A percentile compares a stretch with the other conserved stretches of the same genome.
Evolutionary conservation across 306 rosid genomes (phyloP).

Genomic region (Cajanus cajan): DNA sequence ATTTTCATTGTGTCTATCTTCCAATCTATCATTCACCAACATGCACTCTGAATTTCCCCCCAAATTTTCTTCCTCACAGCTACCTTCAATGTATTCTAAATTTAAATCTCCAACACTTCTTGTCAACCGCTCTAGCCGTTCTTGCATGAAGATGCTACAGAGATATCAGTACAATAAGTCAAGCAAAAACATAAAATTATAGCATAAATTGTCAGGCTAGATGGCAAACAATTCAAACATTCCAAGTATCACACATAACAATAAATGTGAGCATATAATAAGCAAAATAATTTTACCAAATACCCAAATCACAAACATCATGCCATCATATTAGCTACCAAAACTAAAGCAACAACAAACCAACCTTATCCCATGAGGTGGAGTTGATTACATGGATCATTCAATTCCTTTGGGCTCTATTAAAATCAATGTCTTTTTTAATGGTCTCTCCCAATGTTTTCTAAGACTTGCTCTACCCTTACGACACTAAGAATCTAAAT

Average conservation of each 20-base stretch:
- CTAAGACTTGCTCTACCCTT: background rate
- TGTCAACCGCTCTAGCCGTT: conserved; percentile 85
- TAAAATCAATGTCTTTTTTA: background rate
- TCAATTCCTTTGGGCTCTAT: conserved; percentile 8
- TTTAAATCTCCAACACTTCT: conserved; percentile 63
- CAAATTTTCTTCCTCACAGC: conserved; percentile 45
- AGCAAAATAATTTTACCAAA: conserved; percentile 8
- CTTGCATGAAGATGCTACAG: conserved; percentile 93
- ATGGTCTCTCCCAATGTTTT: background rate
- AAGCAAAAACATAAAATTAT: conserved; percentile 15
- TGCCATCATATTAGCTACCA: conserved; percentile 13
- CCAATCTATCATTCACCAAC: conserved; percentile 43
- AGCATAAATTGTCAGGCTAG: background rate
- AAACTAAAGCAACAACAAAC: conserved; percentile 17
- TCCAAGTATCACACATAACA: background rate
- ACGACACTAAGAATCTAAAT: background rate
- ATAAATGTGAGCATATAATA: background rate
- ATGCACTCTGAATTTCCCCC: conserved; percentile 44
- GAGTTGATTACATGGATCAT: background rate
- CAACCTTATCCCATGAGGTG: background rate
- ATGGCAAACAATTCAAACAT: conserved; percentile 1
- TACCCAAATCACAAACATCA: conserved; percentile 13
- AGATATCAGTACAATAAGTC: conserved; percentile 40
- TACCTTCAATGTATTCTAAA: conserved; percentile 50
- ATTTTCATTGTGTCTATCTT: conserved; percentile 43